Percentiles rank a stretch among this genome's conserved stretches.
Conservation (phyloP, 352 stramenopile genomes). For the Aphanomyces stellatus region DNA sequence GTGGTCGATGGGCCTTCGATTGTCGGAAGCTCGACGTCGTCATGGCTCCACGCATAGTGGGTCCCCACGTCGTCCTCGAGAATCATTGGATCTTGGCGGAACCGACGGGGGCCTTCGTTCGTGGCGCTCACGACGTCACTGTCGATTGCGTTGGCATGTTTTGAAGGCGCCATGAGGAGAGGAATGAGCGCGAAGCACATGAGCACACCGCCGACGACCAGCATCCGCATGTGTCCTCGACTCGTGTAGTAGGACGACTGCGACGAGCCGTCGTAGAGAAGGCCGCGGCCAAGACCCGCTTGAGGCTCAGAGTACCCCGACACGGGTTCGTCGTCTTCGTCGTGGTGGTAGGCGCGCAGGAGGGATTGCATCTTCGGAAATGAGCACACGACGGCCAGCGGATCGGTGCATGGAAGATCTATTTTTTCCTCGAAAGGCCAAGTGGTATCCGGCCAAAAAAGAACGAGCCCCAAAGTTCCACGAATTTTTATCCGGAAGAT, state of each 20-base stretch:
- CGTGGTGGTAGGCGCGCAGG: background rate
- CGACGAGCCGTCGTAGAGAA: background rate
- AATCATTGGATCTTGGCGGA: no score
- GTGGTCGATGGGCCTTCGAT: no score
- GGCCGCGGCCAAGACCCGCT: background rate
- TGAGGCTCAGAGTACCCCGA: slow-evolving; percentile 1
- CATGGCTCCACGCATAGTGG: no score
- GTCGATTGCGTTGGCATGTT: background rate
- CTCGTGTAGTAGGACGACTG: slow-evolving; percentile 13
- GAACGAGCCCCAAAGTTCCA: no score
- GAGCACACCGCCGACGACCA: background rate
- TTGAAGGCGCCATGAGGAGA: background rate
- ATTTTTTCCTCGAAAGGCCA: background rate
- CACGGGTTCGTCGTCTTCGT: background rate
- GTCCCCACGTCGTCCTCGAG: no score
- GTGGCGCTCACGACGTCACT: no score
- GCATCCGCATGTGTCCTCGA: background rate
- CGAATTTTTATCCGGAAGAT: background rate
- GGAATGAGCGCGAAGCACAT: slow-evolving; percentile 4
- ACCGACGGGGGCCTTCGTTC: no score
- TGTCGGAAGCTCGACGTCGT: no score
- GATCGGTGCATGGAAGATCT: background rate
- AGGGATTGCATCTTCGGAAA: background rate
- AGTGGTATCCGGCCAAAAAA: no score
- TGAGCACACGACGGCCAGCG: background rate